Evolutionary conservation across 2,329 filamentous ascomycete genomes (phyloP).

Genomic region (Epichloe sylvatica): DNA sequence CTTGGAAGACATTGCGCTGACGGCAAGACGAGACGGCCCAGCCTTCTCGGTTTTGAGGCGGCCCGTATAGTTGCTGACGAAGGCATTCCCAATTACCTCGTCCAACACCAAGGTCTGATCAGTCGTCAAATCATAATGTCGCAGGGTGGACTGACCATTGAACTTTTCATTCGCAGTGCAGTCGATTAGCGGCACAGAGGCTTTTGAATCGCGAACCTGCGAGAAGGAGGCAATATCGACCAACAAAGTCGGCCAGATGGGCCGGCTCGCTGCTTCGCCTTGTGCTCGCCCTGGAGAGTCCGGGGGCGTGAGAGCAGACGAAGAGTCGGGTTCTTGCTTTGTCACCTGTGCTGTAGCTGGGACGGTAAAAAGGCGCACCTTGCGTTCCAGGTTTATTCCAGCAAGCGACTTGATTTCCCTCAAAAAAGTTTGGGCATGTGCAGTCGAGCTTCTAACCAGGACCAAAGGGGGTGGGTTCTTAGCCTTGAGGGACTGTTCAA

Average conservation of each 20-base stretch:
- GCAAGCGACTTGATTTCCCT: constrained; percentile 55
- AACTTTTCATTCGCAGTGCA: constrained; percentile 60
- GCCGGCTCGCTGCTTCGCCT: constrained; percentile 11
- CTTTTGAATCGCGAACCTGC: constrained; percentile 15
- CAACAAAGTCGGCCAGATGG: constrained; percentile 29
- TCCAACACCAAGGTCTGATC: constrained; percentile 74
- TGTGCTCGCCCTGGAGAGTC: constrained; percentile 23
- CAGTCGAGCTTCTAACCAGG: constrained; percentile 57
- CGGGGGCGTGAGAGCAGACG: constrained; percentile 24
- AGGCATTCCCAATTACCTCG: constrained; percentile 51
- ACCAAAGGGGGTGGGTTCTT: constrained; percentile 44
- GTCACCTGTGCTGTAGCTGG: constrained; percentile 26
- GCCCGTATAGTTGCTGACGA: constrained; percentile 37
- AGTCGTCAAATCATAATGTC: constrained; percentile 51
- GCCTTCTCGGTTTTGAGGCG: constrained; percentile 22
- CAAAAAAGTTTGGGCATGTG: constrained; percentile 61
- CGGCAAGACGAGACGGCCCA: constrained; percentile 19
- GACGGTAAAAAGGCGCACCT: constrained; percentile 60
- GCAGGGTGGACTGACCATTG: constrained; percentile 58
- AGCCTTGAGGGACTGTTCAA: constrained; percentile 46
- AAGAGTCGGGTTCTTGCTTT: constrained; percentile 20
- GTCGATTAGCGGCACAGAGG: constrained; percentile 33
- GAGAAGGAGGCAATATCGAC: constrained; percentile 41
- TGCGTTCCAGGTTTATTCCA: constrained; percentile 53
- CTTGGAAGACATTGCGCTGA: constrained; percentile 15